Evolutionary conservation across 345 rosid species (phyloP).

Genomic region (Dipteronia dyeriana): DNA sequence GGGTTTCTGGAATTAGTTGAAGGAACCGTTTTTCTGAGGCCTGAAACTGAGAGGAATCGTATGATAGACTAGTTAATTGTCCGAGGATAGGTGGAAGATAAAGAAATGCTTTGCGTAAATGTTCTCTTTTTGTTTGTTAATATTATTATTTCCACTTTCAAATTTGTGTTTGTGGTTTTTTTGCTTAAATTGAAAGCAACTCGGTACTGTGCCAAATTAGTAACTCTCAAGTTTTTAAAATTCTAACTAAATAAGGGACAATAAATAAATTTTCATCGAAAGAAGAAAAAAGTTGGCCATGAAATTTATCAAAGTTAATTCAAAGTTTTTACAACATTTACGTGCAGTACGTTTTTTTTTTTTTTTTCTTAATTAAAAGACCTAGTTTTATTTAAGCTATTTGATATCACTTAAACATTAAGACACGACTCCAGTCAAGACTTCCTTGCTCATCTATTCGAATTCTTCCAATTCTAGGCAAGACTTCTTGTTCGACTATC

Average conservation of each 20-base stretch:
- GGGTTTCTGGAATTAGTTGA: slow-evolving; percentile 8
- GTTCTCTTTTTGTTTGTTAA: not conserved
- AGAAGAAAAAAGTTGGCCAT: not conserved
- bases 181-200: slow-evolving; percentile 28
- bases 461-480: too few relatives aligned
- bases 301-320: not conserved
- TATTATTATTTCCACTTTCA: not conserved
- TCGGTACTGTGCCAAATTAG: not conserved
- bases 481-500: too few relatives aligned
- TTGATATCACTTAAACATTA: too few relatives aligned
- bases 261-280: not conserved
- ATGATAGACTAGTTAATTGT: slow-evolving; percentile 13
- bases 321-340: not conserved
- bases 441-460: too few relatives aligned
- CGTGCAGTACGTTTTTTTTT: too few relatives aligned
- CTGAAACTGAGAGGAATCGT: slow-evolving; percentile 10
- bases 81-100: not conserved
- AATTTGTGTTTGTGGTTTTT: too few relatives aligned
- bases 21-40: slow-evolving; percentile 13
- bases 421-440: too few relatives aligned
- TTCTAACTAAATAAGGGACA: too few relatives aligned
- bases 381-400: too few relatives aligned
- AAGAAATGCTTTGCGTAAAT: not conserved
- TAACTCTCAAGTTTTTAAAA: not conserved
- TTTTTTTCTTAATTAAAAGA: too few relatives aligned